These are phyloP conservation scores for Theobroma cacao DNA, from an alignment of 345 rosid species.

Conservation along the genomic window DNA sequence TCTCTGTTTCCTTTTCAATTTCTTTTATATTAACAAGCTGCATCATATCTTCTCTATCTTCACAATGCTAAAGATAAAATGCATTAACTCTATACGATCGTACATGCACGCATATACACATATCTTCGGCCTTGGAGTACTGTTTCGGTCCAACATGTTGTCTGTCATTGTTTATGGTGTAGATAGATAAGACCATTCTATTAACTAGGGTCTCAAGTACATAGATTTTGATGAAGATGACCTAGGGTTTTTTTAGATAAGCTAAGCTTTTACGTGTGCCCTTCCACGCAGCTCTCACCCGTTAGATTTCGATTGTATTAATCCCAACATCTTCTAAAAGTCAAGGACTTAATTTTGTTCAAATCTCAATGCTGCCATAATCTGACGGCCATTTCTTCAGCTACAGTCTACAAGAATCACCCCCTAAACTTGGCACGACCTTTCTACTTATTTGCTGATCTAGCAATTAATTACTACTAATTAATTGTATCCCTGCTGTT, in stretches of 20 bases:
- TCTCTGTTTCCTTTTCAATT: not conserved
- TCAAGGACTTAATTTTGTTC: constrained; percentile 30
- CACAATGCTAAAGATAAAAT: not conserved
- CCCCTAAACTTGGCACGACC: not conserved
- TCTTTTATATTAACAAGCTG: not conserved
- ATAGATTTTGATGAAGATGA: constrained; percentile 28
- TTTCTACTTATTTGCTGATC: not conserved
- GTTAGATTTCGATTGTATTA: constrained; percentile 20
- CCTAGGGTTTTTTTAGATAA: constrained; percentile 26
- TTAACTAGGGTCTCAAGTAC: not conserved
- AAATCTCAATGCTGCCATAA: constrained; percentile 29
- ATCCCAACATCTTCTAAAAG: constrained; percentile 28
- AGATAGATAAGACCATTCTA: constrained; percentile 2
- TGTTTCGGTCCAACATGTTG: constrained; percentile 20
- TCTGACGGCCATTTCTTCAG: not conserved
- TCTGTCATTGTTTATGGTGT: constrained; percentile 18
- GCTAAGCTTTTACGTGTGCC: not conserved
- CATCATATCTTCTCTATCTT: not conserved
- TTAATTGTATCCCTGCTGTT: not conserved
- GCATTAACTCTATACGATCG: not conserved
- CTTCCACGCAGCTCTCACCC: constrained; percentile 2
- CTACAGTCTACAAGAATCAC: not conserved
- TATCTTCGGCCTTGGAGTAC: not conserved
- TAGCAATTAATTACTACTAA: not conserved
- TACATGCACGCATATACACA: constrained; percentile 25